Percentiles rank a stretch among this genome's conserved stretches.
Evolutionary conservation across 2,329 filamentous ascomycete genomes (phyloP).

Genomic region (Aspergillus niger): DNA sequence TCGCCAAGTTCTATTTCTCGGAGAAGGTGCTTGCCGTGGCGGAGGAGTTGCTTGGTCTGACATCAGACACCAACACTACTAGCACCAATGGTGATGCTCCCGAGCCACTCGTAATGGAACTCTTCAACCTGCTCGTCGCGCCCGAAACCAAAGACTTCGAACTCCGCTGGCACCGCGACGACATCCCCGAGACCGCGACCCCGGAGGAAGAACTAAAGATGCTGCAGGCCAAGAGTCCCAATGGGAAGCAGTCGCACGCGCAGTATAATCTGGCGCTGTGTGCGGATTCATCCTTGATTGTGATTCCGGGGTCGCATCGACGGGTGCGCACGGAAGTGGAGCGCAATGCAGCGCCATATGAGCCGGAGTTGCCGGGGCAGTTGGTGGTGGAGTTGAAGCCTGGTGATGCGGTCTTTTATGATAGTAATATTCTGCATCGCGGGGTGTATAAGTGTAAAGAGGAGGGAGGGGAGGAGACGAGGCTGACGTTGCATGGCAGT

Average conservation of each 20-base stretch:
- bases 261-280: slow-evolving; percentile 87
- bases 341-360: slow-evolving; percentile 67
- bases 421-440: slow-evolving; percentile 76
- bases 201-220: slow-evolving; percentile 67
- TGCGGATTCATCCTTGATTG: slow-evolving; percentile 70
- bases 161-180: slow-evolving; percentile 83
- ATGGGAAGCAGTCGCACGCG: slow-evolving; percentile 64
- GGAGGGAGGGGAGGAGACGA: slow-evolving; percentile 38
- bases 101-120: slow-evolving; percentile 76
- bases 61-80: slow-evolving; percentile 22
- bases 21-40: slow-evolving; percentile 64
- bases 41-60: slow-evolving; percentile 61
- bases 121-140: slow-evolving; percentile 82
- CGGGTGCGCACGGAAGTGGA: slow-evolving; percentile 71
- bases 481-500: slow-evolving; percentile 49
- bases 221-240: slow-evolving; percentile 53
- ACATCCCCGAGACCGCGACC: slow-evolving; percentile 68
- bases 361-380: slow-evolving; percentile 63
- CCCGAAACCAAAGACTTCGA: slow-evolving; percentile 68
- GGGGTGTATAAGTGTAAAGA: slow-evolving; percentile 45
- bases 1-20: slow-evolving; percentile 73
- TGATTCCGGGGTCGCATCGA: slow-evolving; percentile 75
- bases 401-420: slow-evolving; percentile 83
- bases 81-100: slow-evolving; percentile 46
- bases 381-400: slow-evolving; percentile 66